A percentile compares a stretch with the other conserved stretches of the same genome.
phyloP scores from a whole-genome alignment of 306 rosid genomes.

The peach (Prunus persica) region Prunus_persica_NCBIv2 NC_034014.1:28402501-28403000 shows the following conservation, averaged over 20 bases:
- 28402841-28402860: slow-evolving; percentile 5
- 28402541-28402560: slow-evolving; percentile 5
- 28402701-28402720: slow-evolving; percentile 87
- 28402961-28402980: slow-evolving; percentile 88
- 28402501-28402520: neutral
- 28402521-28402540: neutral
- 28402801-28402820: slow-evolving; percentile 26
- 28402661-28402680: slow-evolving; percentile 16
- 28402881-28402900: slow-evolving; percentile 90
- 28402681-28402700: slow-evolving; percentile 95
- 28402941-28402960: slow-evolving; percentile 78
- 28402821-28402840: slow-evolving; percentile 12
- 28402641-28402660: slow-evolving; percentile 4
- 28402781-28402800: slow-evolving; percentile 71
- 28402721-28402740: slow-evolving; percentile 79
- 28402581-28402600: slow-evolving; percentile 4
- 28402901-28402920: slow-evolving; percentile 90
- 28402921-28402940: slow-evolving; percentile 70
- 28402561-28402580: slow-evolving; percentile 10
- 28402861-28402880: slow-evolving; percentile 79
- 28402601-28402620: neutral
- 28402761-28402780: slow-evolving; percentile 95
- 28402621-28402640: neutral
- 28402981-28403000: slow-evolving; percentile 84
- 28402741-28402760: slow-evolving; percentile 92